Conservation (phyloP, 176 grass and related monocot genomes). For the Cymbopogon citratus region DNA sequence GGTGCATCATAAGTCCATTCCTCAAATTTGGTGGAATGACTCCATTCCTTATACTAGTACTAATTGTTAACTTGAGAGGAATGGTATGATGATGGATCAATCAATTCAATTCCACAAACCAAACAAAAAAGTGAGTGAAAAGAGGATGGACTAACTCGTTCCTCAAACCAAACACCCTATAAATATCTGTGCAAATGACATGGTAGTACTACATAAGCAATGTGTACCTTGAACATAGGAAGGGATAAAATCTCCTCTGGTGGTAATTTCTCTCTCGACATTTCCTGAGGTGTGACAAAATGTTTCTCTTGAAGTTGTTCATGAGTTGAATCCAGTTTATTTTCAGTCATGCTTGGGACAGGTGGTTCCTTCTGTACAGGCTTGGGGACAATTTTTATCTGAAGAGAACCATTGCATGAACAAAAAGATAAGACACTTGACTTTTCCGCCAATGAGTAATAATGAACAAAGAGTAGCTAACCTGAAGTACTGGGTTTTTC, state of each 20-base stretch:
- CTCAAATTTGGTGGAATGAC: no score
- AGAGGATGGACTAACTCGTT: neutral
- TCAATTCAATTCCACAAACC: neutral
- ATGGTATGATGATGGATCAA: neutral
- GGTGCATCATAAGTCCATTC: neutral
- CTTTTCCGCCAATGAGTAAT: neutral
- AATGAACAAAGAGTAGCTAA: slow-evolving; percentile 26
- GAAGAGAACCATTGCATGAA: slow-evolving; percentile 23
- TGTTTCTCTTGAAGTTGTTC: slow-evolving; percentile 46
- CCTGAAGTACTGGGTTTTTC: slow-evolving; percentile 87
- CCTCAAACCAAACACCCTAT: no score
- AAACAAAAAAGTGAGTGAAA: neutral
- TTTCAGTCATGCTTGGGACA: slow-evolving; percentile 25
- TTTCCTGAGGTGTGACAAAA: slow-evolving; percentile 64
- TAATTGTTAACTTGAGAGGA: neutral
- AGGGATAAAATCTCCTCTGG: slow-evolving; percentile 89
- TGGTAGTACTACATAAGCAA: neutral
- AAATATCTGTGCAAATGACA: slow-evolving; percentile 20
- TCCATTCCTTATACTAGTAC: neutral
- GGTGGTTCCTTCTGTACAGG: slow-evolving; percentile 31
- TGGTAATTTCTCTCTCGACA: slow-evolving; percentile 69
- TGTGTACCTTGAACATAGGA: slow-evolving; percentile 88
- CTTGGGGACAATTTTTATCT: slow-evolving; percentile 84
- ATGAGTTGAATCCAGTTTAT: slow-evolving; percentile 30
- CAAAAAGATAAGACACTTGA: neutral